Base-by-base conservation (phyloP, 306 rosid genomes). In the Cucurbita moschata region DNA sequence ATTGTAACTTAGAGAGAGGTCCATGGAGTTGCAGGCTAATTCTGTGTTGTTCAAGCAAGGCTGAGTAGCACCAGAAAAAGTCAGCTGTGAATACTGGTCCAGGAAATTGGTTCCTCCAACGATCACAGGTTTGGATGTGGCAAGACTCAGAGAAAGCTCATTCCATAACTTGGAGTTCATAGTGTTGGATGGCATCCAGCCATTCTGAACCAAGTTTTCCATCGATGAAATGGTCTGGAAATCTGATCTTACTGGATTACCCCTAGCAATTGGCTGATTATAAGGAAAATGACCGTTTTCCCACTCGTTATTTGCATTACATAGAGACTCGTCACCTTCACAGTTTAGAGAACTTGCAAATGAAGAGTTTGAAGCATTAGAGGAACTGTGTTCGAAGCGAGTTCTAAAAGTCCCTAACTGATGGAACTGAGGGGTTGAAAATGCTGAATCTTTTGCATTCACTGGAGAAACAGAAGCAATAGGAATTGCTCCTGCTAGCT, bases 141-240 rank as follows among this genome's bases (percentile, higher is more conserved):
- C 88, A 40, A 90, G 88, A 72, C 90, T 85, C 6, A 90, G 73
- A 14, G 98, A 84, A 16, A 90, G 92, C 62, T 85, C 88, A 11
- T 88, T 92, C 10, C 83, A 80, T 59, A 85, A 78, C 39, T 80
- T 82, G 0, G 88, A 77, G 26, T 71, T 82, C 30, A 85, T 82
- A 73, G 47, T 74, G 78, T 80, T 82, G 44, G 89, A 57, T 53
- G 92, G 52, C 53, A 85, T 61, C 92, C 92, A 85, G 64, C 77
- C 94, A 77, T 76, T 75, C 16, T 82, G 88, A 58, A 77, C 82
- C 63, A 80, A 10, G 74, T 73, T 85, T 53, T 79, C 86, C 0
- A 81, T 7, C 44, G 86, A 68, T 11, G 88, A 78, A 77, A 77
- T 82, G 15, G 83, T 53, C 58, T 77, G 83, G 63, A 68, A 42